phyloP scores from a whole-genome alignment of 148 eudicot species.

The Diospyros lotus region DNA sequence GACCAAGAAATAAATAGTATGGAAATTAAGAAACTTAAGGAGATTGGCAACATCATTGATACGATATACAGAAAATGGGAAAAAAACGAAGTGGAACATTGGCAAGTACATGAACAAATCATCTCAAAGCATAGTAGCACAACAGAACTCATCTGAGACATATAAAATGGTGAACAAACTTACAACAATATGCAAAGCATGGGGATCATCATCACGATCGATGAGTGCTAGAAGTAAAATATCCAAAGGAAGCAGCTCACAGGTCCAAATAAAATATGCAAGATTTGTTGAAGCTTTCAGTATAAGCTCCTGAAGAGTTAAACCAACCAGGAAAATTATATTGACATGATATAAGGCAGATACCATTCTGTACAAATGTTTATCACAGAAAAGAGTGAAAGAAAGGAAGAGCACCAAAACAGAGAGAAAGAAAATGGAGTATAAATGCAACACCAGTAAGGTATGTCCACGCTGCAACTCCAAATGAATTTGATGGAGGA shows the following conservation, averaged over 20 bases:
- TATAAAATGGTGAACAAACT: constrained; percentile 16
- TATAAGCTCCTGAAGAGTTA: constrained; percentile 70
- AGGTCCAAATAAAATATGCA: constrained; percentile 82
- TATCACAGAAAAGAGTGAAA: background rate
- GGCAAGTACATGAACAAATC: background rate
- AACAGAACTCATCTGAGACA: background rate
- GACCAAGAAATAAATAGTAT: background rate
- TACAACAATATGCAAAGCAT: constrained; percentile 90
- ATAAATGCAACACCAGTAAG: constrained; percentile 49
- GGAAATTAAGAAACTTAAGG: background rate
- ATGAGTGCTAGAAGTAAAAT: constrained; percentile 84
- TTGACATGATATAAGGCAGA: background rate
- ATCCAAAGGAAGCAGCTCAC: constrained; percentile 94
- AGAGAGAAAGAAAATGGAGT: background rate
- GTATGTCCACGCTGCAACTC: constrained; percentile 82
- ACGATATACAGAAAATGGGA: background rate
- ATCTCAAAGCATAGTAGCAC: background rate
- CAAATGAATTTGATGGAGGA: constrained; percentile 81
- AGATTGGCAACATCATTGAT: background rate
- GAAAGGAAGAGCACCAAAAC: background rate
- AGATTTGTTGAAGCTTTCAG: constrained; percentile 73
- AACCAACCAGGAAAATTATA: constrained; percentile 2
- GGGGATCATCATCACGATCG: constrained; percentile 98
- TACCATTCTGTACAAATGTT: background rate
- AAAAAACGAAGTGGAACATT: background rate